These are phyloP conservation scores for Aspergillus neotritici DNA, from an alignment of 2,329 filamentous ascomycete species.

Conservation along the genomic window DNA sequence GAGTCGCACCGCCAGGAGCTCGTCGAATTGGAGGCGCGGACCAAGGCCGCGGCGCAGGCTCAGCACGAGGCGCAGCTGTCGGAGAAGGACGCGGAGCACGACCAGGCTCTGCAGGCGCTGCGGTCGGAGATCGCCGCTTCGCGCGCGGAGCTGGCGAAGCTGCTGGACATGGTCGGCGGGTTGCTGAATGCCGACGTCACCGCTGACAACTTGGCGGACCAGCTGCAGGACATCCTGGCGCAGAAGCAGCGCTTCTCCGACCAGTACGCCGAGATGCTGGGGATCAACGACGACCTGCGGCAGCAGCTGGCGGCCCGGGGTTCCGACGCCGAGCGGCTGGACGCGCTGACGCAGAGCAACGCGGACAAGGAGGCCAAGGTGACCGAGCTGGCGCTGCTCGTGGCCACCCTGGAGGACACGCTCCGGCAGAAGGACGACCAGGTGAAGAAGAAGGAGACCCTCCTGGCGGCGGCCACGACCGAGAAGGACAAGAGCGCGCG, in stretches of 20 bases:
- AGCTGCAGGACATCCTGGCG: slow-evolving; percentile 51
- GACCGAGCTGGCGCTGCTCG: slow-evolving; percentile 49
- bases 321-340: slow-evolving; percentile 31
- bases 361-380: slow-evolving; percentile 49
- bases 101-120: slow-evolving; percentile 53
- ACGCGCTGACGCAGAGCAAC: slow-evolving; percentile 36
- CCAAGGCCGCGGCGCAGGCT: slow-evolving; percentile 32
- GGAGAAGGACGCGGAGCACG: slow-evolving; percentile 56
- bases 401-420: slow-evolving; percentile 44
- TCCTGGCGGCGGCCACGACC: slow-evolving; percentile 47
- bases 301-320: slow-evolving; percentile 35
- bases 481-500: slow-evolving; percentile 87
- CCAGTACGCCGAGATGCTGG: slow-evolving; percentile 39
- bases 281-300: slow-evolving; percentile 34
- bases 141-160: slow-evolving; percentile 60
- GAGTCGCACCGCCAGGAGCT: slow-evolving; percentile 47
- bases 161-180: slow-evolving; percentile 55
- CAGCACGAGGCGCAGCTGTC: slow-evolving; percentile 33
- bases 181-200: slow-evolving; percentile 45
- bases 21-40: slow-evolving; percentile 34
- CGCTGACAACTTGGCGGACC: slow-evolving; percentile 55
- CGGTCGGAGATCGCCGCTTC: slow-evolving; percentile 60
- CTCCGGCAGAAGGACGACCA: slow-evolving; percentile 40
- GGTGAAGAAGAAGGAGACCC: slow-evolving; percentile 42
- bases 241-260: slow-evolving; percentile 40